Evolutionary conservation across 345 rosid genomes (phyloP).

Genomic region (Salix viminalis): DNA sequence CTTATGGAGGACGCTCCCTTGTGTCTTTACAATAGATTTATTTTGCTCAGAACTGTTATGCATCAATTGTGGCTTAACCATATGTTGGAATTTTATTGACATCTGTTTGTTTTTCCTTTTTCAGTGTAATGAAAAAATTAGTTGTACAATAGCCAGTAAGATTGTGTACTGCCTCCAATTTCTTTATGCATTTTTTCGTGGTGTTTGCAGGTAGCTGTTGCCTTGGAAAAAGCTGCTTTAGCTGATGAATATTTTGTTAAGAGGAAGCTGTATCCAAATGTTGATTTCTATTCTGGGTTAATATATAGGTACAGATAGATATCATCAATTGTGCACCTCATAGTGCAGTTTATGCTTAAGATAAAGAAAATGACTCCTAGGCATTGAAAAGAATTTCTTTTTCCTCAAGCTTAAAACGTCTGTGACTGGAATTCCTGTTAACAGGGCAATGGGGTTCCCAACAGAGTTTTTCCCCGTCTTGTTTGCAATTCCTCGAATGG

Average conservation of each 20-base stretch:
- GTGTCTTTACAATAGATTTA: not conserved
- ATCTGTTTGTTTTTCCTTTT: not conserved
- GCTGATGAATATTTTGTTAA: slow-evolving; percentile 84
- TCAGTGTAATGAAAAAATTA: not conserved
- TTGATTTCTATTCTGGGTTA: slow-evolving; percentile 95
- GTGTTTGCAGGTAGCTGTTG: slow-evolving; percentile 73
- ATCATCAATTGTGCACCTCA: not conserved
- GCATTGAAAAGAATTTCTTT: not conserved
- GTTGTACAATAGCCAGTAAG: not conserved
- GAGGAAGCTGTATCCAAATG: slow-evolving; percentile 95
- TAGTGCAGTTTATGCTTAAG: not conserved
- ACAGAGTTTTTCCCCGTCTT: slow-evolving; percentile 90
- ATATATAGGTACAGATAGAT: slow-evolving; percentile 61
- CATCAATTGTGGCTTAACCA: not conserved
- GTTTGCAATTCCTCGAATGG: slow-evolving; percentile 97
- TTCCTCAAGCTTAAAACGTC: not conserved
- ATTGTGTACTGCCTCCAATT: not conserved
- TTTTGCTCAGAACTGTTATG: not conserved
- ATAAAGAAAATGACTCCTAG: not conserved
- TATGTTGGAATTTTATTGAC: not conserved
- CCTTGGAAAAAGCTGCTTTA: slow-evolving; percentile 93
- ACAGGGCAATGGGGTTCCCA: slow-evolving; percentile 98
- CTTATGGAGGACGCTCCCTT: not conserved
- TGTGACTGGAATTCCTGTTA: not conserved
- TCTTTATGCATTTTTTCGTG: slow-evolving; percentile 7